These are phyloP conservation scores for Aureobasidium lini DNA, from an alignment of 2,329 filamentous ascomycete genomes.

Conservation along the genomic window DNA sequence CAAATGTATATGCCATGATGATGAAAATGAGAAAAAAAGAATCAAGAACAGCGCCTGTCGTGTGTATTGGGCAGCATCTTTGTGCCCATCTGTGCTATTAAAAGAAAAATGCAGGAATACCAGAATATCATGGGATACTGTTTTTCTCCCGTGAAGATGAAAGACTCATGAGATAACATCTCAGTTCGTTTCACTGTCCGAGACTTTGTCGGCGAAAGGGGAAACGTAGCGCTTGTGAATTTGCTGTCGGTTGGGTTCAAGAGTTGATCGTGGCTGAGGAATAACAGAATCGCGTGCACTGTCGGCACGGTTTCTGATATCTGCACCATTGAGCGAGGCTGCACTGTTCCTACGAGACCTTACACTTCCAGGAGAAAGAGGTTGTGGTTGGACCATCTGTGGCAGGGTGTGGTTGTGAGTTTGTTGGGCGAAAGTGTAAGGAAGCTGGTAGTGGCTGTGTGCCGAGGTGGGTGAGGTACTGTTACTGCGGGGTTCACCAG, in stretches of 20 bases:
- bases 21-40: background rate
- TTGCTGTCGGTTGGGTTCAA: constrained; percentile 7
- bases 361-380: constrained; percentile 19
- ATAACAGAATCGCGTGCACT: constrained; percentile 20
- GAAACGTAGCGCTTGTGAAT: constrained; percentile 9
- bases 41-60: background rate
- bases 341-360: constrained; percentile 21
- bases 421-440: constrained; percentile 19
- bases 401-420: constrained; percentile 28
- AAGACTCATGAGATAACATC: background rate
- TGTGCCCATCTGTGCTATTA: background rate
- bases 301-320: constrained; percentile 25
- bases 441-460: background rate
- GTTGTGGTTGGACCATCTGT: constrained; percentile 21
- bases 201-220: constrained; percentile 5
- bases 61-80: background rate
- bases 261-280: constrained; percentile 5
- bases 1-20: background rate
- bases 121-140: background rate
- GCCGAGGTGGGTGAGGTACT: constrained; percentile 1
- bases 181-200: constrained; percentile 8
- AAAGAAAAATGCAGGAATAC: background rate
- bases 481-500: constrained; percentile 3
- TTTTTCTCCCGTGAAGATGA: background rate
- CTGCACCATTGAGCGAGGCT: constrained; percentile 17